Evolutionary conservation across 345 rosid genomes (phyloP).

Genomic region (Garcia nutans): DNA sequence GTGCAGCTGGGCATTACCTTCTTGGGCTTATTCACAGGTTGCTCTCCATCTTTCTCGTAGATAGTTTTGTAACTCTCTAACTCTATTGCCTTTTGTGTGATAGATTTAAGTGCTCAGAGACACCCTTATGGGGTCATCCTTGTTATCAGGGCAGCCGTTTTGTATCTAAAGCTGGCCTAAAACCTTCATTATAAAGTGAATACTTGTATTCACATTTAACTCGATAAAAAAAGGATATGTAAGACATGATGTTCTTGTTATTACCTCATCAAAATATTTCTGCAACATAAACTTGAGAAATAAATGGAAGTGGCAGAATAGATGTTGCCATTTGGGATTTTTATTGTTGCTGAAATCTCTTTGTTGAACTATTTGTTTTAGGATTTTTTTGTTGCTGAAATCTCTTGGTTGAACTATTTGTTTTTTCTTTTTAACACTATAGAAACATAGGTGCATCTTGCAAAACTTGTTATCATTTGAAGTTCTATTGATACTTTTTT

Average conservation of each 20-base stretch:
- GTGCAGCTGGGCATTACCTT: slow-evolving; percentile 97
- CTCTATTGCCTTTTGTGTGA: slow-evolving; percentile 3
- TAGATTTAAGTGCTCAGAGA: not conserved
- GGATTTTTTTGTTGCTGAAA: not conserved
- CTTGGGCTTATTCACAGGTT: slow-evolving; percentile 97
- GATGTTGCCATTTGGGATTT: not conserved
- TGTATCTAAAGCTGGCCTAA: not conserved
- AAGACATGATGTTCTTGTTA: not conserved
- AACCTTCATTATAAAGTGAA: not conserved
- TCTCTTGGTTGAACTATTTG: not conserved
- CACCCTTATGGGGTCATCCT: not conserved
- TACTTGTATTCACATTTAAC: not conserved
- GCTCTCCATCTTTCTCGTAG: slow-evolving; percentile 10
- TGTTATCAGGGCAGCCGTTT: not conserved
- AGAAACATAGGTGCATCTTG: not conserved
- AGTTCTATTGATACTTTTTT: not conserved
- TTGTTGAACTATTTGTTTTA: not conserved
- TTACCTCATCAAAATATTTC: not conserved
- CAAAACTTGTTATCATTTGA: not conserved
- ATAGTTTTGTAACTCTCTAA: slow-evolving; percentile 13
- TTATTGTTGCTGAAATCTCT: slow-evolving; percentile 1
- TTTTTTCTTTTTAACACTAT: not conserved
- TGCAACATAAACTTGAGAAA: not conserved
- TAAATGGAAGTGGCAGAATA: not conserved
- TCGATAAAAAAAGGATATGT: not conserved